Base-by-base conservation (phyloP, 192 early-diverging fungal genomes). In the Umbelopsis sp. region DNA sequence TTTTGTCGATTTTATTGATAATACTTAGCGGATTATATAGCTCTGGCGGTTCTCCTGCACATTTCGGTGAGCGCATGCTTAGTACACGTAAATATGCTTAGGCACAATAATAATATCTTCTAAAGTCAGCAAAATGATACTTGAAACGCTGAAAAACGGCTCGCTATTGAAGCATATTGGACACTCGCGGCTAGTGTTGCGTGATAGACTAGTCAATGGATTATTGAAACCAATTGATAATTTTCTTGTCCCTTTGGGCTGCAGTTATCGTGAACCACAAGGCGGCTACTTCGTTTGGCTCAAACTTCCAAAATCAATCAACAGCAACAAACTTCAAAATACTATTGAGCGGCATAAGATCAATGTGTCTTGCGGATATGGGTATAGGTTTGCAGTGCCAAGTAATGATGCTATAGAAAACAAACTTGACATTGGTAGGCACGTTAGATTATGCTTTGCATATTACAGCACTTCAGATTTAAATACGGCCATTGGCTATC, bases 211-310 rank as follows among this genome's bases (percentile, higher is more conserved):
- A 7, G 24, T 34, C 0, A 34, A 54, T n/a, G 78, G 72, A 4
- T 29, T 79, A 4, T 56, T 49, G 47, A 62, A 41, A 21, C 43
- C 73, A 12, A 72, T 75, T 29, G 52, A 72, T 43, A 22, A 44
- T 2, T 11, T 56, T n/a, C 25, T 79, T 17, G 31, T 75, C 4
- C 73, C 78, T 1, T 34, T 79, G 17, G 78, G 78, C 3, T 79
- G 78, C 45, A 32, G 7, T 1, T 41, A 32, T 47, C 29, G 34
- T 31, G 41, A 51, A 29, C 78, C 78, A 14, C 34, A 43, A 4
- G 78, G 78, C 3, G 78, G 78, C 4, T 79, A 79, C 45, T 79
- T 79, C 75, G 50, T 79, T 31, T 79, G 78, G 78, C 24, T 79
- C 14, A 41, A 65, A 29, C 9, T 79, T 22, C 78, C 78, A 20